These are phyloP conservation scores for Lolium rigidum DNA, from an alignment of 176 grass and related monocot species.

Conservation along the genomic window DNA sequence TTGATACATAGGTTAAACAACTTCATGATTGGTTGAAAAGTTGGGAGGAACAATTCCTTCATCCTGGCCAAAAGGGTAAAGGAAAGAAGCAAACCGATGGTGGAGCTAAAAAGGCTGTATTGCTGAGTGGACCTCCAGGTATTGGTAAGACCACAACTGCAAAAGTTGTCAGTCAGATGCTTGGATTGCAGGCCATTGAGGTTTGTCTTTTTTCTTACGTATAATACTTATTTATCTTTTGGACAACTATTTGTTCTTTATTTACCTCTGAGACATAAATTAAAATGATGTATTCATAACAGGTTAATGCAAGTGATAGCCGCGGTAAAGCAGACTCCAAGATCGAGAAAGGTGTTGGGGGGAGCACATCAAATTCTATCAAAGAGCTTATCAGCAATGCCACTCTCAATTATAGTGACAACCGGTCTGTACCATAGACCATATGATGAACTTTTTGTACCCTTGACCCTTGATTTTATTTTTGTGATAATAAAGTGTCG, in stretches of 20 bases:
- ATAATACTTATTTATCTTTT: not conserved
- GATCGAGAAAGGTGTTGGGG: constrained; percentile 93
- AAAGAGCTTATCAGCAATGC: constrained; percentile 97
- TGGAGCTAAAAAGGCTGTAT: constrained; percentile 91
- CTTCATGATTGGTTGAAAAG: constrained; percentile 96
- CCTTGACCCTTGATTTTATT: not conserved
- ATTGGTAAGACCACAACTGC: constrained; percentile 97
- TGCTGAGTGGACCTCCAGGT: constrained; percentile 90
- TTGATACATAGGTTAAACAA: constrained; percentile 81
- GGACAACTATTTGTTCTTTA: constrained; percentile 19
- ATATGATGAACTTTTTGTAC: constrained; percentile 32
- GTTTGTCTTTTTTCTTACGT: constrained; percentile 37
- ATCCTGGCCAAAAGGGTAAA: constrained; percentile 79
- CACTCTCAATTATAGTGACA: constrained; percentile 68
- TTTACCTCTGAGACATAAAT: constrained; percentile 9
- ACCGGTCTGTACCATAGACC: constrained; percentile 56
- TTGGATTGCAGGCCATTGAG: constrained; percentile 94
- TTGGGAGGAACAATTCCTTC: constrained; percentile 81
- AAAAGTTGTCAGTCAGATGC: constrained; percentile 95
- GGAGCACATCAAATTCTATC: constrained; percentile 93
- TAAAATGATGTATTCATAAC: constrained; percentile 32
- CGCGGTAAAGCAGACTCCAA: constrained; percentile 97
- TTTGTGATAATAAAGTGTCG: constrained; percentile 36
- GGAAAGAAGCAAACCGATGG: constrained; percentile 78
- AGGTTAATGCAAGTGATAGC: constrained; percentile 99